Percentiles rank a stretch among this genome's conserved stretches.
Conservation (phyloP, 306 rosid species). For the Biancaea sappan region DNA sequence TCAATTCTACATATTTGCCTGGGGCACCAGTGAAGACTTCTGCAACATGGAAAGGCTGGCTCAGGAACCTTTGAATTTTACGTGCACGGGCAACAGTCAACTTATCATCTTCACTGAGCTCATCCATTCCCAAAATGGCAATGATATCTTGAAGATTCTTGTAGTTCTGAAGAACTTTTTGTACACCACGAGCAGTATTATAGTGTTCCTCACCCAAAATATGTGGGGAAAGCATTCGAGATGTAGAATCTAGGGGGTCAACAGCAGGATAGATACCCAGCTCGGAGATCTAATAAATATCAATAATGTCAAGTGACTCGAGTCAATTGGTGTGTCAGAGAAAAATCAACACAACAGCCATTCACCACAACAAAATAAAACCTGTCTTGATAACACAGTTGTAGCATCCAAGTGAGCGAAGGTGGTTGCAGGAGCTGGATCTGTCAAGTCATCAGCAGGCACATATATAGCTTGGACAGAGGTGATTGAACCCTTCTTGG, state of each 20-base stretch:
- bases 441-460: conserved; percentile 99
- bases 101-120: conserved; percentile 97
- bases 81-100: conserved; percentile 97
- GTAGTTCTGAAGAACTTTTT: conserved; percentile 90
- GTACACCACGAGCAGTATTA: conserved; percentile 96
- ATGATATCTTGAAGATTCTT: conserved; percentile 97
- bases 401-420: conserved; percentile 99
- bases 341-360: background rate
- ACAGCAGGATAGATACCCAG: conserved; percentile 98
- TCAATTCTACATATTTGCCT: conserved; percentile 91
- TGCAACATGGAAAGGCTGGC: conserved; percentile 99
- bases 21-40: conserved; percentile 99
- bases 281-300: conserved; percentile 73
- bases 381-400: conserved; percentile 94
- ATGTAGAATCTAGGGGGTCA: conserved; percentile 93
- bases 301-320: conserved; percentile 8
- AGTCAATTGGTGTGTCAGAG: background rate
- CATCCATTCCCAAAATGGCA: conserved; percentile 99
- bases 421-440: conserved; percentile 99
- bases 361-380: conserved; percentile 28
- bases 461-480: conserved; percentile 99
- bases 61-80: conserved; percentile 73
- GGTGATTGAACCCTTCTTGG: conserved; percentile 96
- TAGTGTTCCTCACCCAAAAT: conserved; percentile 92
- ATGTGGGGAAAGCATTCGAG: conserved; percentile 97